phyloP scores from a whole-genome alignment of 139 green algal genomes.

The Yamagishiella unicocca region DNA sequence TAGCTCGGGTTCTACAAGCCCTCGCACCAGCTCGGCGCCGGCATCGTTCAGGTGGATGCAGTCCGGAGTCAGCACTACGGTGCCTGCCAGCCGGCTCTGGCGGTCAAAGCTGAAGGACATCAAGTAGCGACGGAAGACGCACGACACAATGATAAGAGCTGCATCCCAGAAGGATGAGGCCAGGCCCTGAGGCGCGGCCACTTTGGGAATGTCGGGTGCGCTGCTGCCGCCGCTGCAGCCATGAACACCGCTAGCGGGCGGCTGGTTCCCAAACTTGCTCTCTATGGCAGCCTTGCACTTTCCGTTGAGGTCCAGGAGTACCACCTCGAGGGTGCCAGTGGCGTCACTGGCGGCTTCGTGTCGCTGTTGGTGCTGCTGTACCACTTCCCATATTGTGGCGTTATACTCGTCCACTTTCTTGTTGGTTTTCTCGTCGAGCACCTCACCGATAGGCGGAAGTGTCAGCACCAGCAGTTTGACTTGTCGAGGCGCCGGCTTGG shows the following conservation, averaged over 20 bases:
- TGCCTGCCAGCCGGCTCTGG: neutral
- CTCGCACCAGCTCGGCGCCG: neutral
- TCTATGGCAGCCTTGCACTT: neutral
- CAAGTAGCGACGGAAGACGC: neutral
- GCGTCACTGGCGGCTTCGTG: neutral
- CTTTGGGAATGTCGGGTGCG: too few relatives aligned
- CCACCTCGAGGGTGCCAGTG: neutral
- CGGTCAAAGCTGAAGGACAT: neutral
- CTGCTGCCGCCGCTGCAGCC: too few relatives aligned
- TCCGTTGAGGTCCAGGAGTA: neutral
- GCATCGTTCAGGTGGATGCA: conserved; percentile 16
- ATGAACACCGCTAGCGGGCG: too few relatives aligned
- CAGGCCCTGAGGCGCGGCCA: neutral
- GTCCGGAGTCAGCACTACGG: neutral
- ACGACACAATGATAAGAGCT: neutral
- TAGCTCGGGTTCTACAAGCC: too few relatives aligned
- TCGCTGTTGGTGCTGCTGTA: neutral
- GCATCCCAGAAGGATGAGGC: neutral
- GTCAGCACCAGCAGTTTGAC: neutral
- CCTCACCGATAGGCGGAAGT: conserved; percentile 2
- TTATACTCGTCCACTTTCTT: conserved; percentile 7
- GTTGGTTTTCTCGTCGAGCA: neutral
- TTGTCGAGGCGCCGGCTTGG: neutral
- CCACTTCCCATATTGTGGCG: neutral
- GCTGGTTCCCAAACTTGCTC: neutral